Conservation (phyloP, 257 asterid genomes). For the Avicennia marina region DNA sequence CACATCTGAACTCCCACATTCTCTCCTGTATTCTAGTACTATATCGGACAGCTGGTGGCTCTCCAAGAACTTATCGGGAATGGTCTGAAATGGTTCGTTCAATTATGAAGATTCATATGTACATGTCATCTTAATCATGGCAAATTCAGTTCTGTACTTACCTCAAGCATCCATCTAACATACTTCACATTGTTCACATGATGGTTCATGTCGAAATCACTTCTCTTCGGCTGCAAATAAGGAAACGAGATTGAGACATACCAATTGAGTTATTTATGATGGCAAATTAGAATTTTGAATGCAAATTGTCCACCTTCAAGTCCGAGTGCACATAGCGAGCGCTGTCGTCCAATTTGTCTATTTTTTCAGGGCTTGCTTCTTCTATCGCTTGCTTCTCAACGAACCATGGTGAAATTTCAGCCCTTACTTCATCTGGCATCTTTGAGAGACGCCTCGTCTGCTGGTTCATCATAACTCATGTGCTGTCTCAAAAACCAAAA, state of each 20-base stretch:
- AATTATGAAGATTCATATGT: neutral
- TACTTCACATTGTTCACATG: slow-evolving; percentile 92
- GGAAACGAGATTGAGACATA: too few species aligned
- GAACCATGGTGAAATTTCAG: slow-evolving; percentile 80
- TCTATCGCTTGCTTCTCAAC: slow-evolving; percentile 57
- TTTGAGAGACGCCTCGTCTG: slow-evolving; percentile 79
- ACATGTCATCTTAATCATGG: neutral
- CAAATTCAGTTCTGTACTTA: slow-evolving; percentile 18
- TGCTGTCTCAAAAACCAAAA: slow-evolving; percentile 38
- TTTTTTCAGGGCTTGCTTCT: slow-evolving; percentile 53
- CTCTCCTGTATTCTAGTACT: slow-evolving; percentile 68
- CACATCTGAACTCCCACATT: slow-evolving; percentile 71
- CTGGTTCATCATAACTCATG: slow-evolving; percentile 95
- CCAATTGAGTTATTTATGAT: too few species aligned
- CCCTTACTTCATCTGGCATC: slow-evolving; percentile 93
- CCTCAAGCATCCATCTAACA: slow-evolving; percentile 95
- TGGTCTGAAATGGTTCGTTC: slow-evolving; percentile 44
- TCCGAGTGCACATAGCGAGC: slow-evolving; percentile 53
- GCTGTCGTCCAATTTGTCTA: slow-evolving; percentile 46
- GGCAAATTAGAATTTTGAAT: too few species aligned
- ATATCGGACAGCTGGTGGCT: slow-evolving; percentile 58
- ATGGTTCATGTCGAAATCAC: slow-evolving; percentile 96
- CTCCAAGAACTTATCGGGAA: slow-evolving; percentile 78
- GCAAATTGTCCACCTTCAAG: too few species aligned
- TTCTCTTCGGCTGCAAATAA: slow-evolving; percentile 85